Evolutionary conservation across 2,329 filamentous ascomycete genomes (phyloP), one percentile per base, ranked within the genome.

Genomic region (Fusarium globosum): DNA sequence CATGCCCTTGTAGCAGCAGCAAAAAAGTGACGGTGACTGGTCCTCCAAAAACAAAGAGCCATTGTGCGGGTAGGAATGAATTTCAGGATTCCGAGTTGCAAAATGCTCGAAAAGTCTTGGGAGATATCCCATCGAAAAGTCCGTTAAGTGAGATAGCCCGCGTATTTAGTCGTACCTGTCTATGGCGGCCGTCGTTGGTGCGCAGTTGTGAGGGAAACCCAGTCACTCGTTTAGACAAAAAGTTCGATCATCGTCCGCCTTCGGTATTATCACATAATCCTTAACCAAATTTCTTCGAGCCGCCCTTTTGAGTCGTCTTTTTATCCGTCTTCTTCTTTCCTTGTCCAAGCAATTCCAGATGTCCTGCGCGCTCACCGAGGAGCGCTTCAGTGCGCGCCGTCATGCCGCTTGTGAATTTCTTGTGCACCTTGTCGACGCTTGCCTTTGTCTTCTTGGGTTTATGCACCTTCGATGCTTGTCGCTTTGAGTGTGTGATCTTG

Each of bases 271-370:
- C 42, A 35, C 23, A 43, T 30, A 55, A 23, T 21, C 43, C 56
- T 85, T 85, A 89, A 62, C 88, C 88, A 81, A 88, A 90, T 82
- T 88, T 88, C 80, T 85, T 85, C 21, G 84, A 86, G 10, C 88
- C 88, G 38, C 86, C 87, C 82, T 84, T 84, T 55, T 81, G 76
- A 52, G 82, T 82, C 57, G 79, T 68, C 76, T 81, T 84, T 79
- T 83, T 83, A 49, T 78, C 79, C 11, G 76, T 79, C 81, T 88
- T 87, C n/a, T 86, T 89, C 80, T 88, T 87, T 15, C 86, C 86
- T 80, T 87, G 85, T 38, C 87, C 88, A 69, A 90, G 88, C 71
- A 90, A 78, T 82, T 91, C 89, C 30, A 91, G 80, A 67, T 91
- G 89, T 0, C 89, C 88, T 10, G 87, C 89, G 14, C 88, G 82